These are phyloP conservation scores for Mortierella sp. DNA, from an alignment of 371 early-diverging fungal genomes.

Conservation along the genomic window DNA sequence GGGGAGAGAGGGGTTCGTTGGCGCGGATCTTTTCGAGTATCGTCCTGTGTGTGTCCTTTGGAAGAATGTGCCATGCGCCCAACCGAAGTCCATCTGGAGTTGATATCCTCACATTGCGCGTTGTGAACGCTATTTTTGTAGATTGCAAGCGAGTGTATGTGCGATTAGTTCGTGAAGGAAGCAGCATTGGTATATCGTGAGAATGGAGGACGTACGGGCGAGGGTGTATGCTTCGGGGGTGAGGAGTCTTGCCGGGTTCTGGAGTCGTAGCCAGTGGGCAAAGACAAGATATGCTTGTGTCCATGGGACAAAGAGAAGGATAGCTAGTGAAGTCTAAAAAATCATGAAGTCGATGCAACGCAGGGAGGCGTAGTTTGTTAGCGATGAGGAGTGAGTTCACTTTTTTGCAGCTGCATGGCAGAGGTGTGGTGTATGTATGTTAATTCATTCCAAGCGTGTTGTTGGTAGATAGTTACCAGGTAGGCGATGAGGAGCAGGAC, in stretches of 20 bases:
- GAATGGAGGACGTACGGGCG: conserved; percentile 19
- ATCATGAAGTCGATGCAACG: background rate
- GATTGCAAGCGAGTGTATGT: background rate
- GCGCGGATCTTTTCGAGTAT: conserved; percentile 37
- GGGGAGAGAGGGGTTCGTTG: conserved; percentile 9
- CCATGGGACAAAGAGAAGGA: conserved; percentile 50
- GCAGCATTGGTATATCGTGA: background rate
- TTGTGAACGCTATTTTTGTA: conserved; percentile 35
- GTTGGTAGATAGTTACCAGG: conserved; percentile 21
- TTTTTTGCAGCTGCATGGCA: background rate
- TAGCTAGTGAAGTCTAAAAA: conserved; percentile 43
- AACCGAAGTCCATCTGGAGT: conserved; percentile 38
- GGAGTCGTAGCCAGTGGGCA: conserved; percentile 50
- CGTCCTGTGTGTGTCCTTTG: conserved; percentile 22
- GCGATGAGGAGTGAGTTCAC: background rate
- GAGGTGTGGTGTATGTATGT: background rate
- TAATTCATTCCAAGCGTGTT: background rate
- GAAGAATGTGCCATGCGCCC: conserved; percentile 54
- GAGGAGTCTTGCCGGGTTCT: conserved; percentile 44
- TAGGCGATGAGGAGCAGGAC: conserved; percentile 44
- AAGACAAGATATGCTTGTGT: conserved; percentile 54
- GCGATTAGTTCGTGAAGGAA: background rate
- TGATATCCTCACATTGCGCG: conserved; percentile 40
- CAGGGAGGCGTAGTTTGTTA: background rate
- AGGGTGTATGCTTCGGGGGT: conserved; percentile 51